These are phyloP conservation scores for Fraxinus anomala DNA, from an alignment of 257 asterid species.

Conservation along the genomic window DNA sequence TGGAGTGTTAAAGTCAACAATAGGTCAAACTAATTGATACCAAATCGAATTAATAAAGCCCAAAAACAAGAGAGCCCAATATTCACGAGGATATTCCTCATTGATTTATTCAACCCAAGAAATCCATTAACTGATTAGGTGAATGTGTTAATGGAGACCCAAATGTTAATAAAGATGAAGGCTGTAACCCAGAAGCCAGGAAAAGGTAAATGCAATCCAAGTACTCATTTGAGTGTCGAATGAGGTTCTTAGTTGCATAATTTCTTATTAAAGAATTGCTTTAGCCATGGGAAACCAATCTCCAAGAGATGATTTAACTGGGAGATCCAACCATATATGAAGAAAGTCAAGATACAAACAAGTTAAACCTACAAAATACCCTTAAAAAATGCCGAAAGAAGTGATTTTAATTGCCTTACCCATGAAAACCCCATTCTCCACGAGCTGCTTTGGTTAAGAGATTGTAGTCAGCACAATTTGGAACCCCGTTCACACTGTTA, in stretches of 20 bases:
- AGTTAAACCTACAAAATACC: neutral
- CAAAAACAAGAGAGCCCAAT: neutral
- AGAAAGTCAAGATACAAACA: neutral
- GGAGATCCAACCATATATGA: neutral
- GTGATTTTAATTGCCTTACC: constrained; percentile 38
- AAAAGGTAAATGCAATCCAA: neutral
- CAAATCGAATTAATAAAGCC: neutral
- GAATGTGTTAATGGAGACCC: neutral
- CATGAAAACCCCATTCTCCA: constrained; percentile 67
- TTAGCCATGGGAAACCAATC: too few relatives aligned
- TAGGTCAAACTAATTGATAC: neutral
- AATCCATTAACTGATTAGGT: neutral
- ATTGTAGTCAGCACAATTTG: constrained; percentile 73
- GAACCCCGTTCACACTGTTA: constrained; percentile 80
- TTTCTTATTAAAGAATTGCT: too few relatives aligned
- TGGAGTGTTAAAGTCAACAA: neutral
- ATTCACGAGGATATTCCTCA: neutral
- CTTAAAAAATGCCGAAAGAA: neutral
- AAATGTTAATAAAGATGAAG: neutral
- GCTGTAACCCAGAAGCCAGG: neutral
- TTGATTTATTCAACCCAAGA: neutral
- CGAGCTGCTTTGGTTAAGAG: constrained; percentile 79
- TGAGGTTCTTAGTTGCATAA: neutral
- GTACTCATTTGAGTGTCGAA: neutral
- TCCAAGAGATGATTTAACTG: neutral